phyloP scores from a whole-genome alignment of 1,284 basidiomycete species.

The Pseudozyma pruni region DNA sequence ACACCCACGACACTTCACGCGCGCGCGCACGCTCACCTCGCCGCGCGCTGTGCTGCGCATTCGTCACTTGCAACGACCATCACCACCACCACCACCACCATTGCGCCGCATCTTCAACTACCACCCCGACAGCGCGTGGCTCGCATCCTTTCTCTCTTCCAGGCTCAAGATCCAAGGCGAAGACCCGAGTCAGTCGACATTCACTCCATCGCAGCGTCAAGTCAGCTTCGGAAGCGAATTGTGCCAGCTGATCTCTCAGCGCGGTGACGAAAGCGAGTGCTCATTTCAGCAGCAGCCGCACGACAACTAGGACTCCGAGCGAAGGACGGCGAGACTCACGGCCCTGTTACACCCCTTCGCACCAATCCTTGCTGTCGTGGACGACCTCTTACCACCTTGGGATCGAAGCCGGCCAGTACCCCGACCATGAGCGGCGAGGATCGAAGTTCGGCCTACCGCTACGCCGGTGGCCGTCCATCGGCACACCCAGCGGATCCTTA shows the following conservation, averaged over 20 bases:
- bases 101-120: too few relatives aligned
- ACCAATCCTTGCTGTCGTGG: too few relatives aligned
- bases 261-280: too few relatives aligned
- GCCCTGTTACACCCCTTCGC: too few relatives aligned
- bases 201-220: constrained; percentile 5
- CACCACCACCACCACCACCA: constrained; percentile 1
- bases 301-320: too few relatives aligned
- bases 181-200: constrained; percentile 1
- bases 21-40: constrained; percentile 12
- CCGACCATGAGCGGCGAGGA: constrained; percentile 37
- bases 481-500: constrained; percentile 27
- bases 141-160: not conserved
- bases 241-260: too few relatives aligned
- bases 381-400: too few relatives aligned
- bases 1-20: constrained; percentile 3
- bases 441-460: constrained; percentile 33
- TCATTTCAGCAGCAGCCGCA: not conserved
- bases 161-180: not conserved
- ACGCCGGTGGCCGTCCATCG: constrained; percentile 23
- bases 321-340: too few relatives aligned
- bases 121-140: too few relatives aligned
- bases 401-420: too few relatives aligned
- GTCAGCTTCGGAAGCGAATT: too few relatives aligned
- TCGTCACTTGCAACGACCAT: not conserved
- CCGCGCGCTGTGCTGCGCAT: constrained; percentile 14